Evolutionary conservation across 768 basidiomycete genomes (phyloP).

Genomic region (Gloeophyllum trabeum): DNA sequence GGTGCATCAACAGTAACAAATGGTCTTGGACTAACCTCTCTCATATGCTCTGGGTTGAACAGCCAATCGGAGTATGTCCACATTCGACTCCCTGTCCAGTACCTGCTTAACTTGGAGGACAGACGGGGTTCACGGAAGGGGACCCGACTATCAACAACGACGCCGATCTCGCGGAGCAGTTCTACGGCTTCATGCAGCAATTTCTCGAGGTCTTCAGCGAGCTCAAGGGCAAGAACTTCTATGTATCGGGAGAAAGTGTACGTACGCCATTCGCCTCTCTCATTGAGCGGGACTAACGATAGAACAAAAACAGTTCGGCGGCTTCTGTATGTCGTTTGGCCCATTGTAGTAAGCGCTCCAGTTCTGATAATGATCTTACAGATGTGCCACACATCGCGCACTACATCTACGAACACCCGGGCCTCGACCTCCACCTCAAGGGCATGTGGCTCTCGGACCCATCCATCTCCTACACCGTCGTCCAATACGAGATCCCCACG

Average conservation of each 20-base stretch:
- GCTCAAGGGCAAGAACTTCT: constrained; percentile 61
- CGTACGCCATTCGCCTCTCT: constrained; percentile 12
- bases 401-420: constrained; percentile 36
- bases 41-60: constrained; percentile 64
- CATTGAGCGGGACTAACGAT: no score
- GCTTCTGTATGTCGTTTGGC: constrained; percentile 15
- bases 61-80: constrained; percentile 46
- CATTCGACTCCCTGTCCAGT: no score
- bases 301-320: constrained; percentile 21
- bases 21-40: constrained; percentile 63
- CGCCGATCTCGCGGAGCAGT: constrained; percentile 40
- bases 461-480: constrained; percentile 46
- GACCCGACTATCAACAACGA: constrained; percentile 48
- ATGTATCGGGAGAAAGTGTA: constrained; percentile 63
- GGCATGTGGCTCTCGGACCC: constrained; percentile 65
- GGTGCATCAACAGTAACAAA: constrained; percentile 27
- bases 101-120: no score
- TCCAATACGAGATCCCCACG: constrained; percentile 62
- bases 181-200: constrained; percentile 49
- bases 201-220: constrained; percentile 65
- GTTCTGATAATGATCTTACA: constrained; percentile 1
- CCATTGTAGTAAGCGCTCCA: neutral
- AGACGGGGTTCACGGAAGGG: constrained; percentile 64
- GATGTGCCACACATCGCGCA: neutral
- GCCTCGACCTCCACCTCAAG: constrained; percentile 41